A percentile compares a stretch with the other conserved stretches of the same genome.
These are phyloP conservation scores for Pseudotsuga menziesii DNA, from an alignment of 75 land plant species.

Conservation along the genomic window DNA sequence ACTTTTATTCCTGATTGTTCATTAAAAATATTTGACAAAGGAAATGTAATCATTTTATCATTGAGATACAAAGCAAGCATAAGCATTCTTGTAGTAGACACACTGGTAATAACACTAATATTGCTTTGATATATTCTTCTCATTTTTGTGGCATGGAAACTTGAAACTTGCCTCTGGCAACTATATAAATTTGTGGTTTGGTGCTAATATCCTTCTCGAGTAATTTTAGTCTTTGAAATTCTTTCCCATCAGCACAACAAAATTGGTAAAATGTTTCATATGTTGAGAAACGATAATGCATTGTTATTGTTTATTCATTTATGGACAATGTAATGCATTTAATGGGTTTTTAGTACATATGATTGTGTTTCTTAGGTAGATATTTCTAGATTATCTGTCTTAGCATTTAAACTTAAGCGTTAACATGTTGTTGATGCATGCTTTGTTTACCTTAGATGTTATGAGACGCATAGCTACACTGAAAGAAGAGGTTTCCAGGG, in stretches of 20 bases:
- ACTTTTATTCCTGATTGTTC: not conserved
- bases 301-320: not conserved
- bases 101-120: not conserved
- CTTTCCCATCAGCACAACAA: no score
- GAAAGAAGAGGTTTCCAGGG: slow-evolving; percentile 86
- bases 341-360: not conserved
- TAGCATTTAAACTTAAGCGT: not conserved
- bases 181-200: not conserved
- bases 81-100: not conserved
- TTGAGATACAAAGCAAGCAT: not conserved
- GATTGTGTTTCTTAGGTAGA: not conserved
- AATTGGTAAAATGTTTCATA: no score
- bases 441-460: slow-evolving; percentile 59
- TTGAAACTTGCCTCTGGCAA: not conserved
- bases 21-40: not conserved
- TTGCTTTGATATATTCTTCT: not conserved
- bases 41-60: not conserved
- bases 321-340: not conserved
- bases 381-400: not conserved
- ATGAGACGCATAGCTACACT: slow-evolving; percentile 77
- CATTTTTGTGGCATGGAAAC: not conserved
- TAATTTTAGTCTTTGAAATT: not conserved
- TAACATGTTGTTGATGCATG: not conserved
- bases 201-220: not conserved
- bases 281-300: not conserved